Conservation (phyloP, 805 yeast genomes). For the Barnettozyma salicaria region DNA sequence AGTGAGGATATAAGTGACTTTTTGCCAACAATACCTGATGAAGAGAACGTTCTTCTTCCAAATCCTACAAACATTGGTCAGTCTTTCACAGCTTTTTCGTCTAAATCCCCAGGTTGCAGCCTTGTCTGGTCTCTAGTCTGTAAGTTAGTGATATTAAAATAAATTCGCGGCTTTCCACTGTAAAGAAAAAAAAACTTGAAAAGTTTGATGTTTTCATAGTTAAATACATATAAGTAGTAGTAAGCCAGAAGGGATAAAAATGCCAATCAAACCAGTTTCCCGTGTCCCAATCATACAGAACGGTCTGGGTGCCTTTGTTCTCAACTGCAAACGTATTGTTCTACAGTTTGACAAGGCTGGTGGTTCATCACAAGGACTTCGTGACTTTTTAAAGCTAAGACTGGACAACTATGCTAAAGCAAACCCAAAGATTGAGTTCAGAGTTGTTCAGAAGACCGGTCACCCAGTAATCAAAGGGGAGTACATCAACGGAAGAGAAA, state of each 20-base stretch:
- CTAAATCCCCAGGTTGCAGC: no score
- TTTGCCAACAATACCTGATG: not conserved
- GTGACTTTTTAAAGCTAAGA: constrained; percentile 55
- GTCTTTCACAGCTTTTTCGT: no score
- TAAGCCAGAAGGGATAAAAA: no score
- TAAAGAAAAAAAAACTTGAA: no score
- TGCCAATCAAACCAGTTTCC: constrained; percentile 57
- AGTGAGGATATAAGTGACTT: constrained; percentile 32
- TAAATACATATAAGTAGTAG: not conserved
- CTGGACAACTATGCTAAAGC: constrained; percentile 49
- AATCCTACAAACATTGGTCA: not conserved
- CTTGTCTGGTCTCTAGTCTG: no score
- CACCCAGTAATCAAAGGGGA: constrained; percentile 72
- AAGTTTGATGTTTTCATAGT: no score
- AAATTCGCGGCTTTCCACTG: no score
- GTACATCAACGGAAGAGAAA: constrained; percentile 41
- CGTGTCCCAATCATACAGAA: constrained; percentile 60
- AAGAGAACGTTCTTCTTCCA: constrained; percentile 3
- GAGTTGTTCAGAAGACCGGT: constrained; percentile 64
- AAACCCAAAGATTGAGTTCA: constrained; percentile 67
- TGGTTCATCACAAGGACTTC: constrained; percentile 83
- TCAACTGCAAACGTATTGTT: constrained; percentile 69
- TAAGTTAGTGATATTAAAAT: no score
- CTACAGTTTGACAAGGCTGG: constrained; percentile 93
- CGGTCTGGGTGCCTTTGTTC: constrained; percentile 68